These are phyloP conservation scores for Fusarium sp. DNA, from an alignment of 2,329 filamentous ascomycete genomes.

Conservation along the genomic window DNA sequence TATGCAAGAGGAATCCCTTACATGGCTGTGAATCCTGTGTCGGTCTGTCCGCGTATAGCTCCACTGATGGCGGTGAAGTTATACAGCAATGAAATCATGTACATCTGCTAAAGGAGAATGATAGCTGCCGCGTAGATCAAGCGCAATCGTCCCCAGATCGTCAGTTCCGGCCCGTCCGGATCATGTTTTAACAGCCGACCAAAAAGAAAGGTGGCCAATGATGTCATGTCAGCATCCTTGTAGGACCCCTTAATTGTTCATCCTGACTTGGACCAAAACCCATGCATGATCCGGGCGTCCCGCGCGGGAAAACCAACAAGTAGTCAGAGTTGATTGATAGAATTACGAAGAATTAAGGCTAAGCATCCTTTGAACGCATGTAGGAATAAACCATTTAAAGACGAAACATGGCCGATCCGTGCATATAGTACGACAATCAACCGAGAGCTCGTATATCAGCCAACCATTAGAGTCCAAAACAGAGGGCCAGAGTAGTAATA, in stretches of 20 bases:
- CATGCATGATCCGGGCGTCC: not conserved
- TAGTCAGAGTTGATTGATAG: not conserved
- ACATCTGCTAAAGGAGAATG: not conserved
- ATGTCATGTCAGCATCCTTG: not conserved
- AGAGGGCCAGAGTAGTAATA: not conserved
- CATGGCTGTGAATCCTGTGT: not conserved
- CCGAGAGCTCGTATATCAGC: not conserved
- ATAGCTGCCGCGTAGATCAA: not conserved
- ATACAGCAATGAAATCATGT: not conserved
- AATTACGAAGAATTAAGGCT: not conserved
- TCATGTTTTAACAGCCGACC: not conserved
- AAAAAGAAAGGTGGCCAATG: not conserved
- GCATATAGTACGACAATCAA: not conserved
- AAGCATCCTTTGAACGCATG: not conserved
- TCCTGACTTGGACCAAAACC: not conserved
- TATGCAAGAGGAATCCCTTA: not conserved
- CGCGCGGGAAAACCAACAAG: not conserved
- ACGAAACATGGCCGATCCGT: not conserved
- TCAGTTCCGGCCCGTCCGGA: not conserved
- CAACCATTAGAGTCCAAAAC: not conserved
- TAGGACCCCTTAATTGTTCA: not conserved
- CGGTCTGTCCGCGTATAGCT: not conserved
- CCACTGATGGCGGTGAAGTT: not conserved
- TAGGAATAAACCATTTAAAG: not conserved
- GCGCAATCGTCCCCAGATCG: not conserved